A percentile compares a stretch with the other conserved stretches of the same genome.
Conservation (phyloP, 2,329 filamentous ascomycete species). For the Xylaria sp. region DNA sequence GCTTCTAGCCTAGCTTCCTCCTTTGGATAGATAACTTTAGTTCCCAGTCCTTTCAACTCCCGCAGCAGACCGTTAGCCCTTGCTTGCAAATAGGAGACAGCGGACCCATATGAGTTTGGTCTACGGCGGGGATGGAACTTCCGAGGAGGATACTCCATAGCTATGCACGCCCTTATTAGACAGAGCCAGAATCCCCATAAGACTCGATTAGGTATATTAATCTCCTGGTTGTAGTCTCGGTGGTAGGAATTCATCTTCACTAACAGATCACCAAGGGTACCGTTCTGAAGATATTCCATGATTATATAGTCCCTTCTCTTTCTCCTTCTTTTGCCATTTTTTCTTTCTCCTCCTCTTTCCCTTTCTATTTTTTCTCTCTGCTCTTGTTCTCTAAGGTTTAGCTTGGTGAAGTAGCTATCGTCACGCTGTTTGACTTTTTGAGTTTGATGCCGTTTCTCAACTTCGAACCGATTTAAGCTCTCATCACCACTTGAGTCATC, state of each 20-base stretch:
- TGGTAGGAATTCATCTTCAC: slow-evolving; percentile 1
- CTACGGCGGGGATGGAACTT: slow-evolving; percentile 28
- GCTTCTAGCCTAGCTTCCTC: not conserved
- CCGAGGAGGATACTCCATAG: slow-evolving; percentile 34
- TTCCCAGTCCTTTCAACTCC: slow-evolving; percentile 5
- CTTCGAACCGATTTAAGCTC: not conserved
- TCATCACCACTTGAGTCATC: slow-evolving; percentile 31
- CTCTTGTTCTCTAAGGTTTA: not conserved
- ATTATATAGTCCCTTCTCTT: slow-evolving; percentile 21
- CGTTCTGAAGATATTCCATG: slow-evolving; percentile 32
- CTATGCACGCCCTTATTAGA: slow-evolving; percentile 30
- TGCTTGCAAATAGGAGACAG: not conserved
- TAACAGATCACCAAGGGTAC: slow-evolving; percentile 27
- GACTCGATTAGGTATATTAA: slow-evolving; percentile 23
- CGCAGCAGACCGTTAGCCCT: not conserved
- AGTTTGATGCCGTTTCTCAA: not conserved
- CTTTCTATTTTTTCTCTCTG: not conserved
- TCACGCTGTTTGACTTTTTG: not conserved
- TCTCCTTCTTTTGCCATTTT: not conserved
- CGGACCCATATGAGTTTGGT: not conserved
- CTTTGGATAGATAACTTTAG: not conserved
- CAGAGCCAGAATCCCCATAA: slow-evolving; percentile 31
- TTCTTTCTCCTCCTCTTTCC: not conserved
- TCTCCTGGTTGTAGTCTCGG: not conserved
- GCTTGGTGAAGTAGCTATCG: not conserved